Evolutionary conservation across 1,284 basidiomycete genomes (phyloP).

Genomic region (Leccinum fallax): DNA sequence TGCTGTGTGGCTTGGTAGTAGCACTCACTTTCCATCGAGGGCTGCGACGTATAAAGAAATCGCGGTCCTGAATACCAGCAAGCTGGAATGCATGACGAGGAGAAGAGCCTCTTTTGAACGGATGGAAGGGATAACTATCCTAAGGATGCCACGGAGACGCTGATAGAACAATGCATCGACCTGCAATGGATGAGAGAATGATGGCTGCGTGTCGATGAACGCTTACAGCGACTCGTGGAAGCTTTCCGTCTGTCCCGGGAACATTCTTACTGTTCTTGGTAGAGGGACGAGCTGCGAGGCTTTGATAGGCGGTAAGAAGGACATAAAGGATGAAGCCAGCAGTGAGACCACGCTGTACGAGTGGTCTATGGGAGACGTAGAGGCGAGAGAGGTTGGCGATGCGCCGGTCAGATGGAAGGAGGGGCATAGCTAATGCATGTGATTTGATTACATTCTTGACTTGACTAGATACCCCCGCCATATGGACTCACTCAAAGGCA

Average conservation of each 20-base stretch:
- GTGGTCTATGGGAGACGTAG: slow-evolving; percentile 67
- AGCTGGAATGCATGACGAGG: slow-evolving; percentile 83
- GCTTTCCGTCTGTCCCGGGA: slow-evolving; percentile 40
- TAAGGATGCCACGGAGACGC: slow-evolving; percentile 75
- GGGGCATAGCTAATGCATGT: slow-evolving; percentile 20
- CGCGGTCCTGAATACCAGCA: slow-evolving; percentile 88
- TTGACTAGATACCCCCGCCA: slow-evolving; percentile 6
- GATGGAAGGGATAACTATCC: slow-evolving; percentile 88
- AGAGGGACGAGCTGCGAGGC: slow-evolving; percentile 47
- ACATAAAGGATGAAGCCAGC: slow-evolving; percentile 65
- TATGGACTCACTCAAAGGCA: slow-evolving; percentile 32
- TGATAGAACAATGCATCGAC: slow-evolving; percentile 91
- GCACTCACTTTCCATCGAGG: slow-evolving; percentile 84
- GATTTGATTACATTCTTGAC: slow-evolving; percentile 9
- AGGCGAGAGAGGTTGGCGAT: slow-evolving; percentile 47
- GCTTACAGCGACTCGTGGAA: slow-evolving; percentile 67
- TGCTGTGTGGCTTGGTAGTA: not conserved
- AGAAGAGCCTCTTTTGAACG: slow-evolving; percentile 87
- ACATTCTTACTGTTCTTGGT: slow-evolving; percentile 20
- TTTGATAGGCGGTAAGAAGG: slow-evolving; percentile 57
- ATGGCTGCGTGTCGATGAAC: not conserved
- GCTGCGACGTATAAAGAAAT: slow-evolving; percentile 96
- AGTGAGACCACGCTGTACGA: slow-evolving; percentile 70
- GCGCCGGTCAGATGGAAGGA: slow-evolving; percentile 16
- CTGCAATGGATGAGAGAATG: slow-evolving; percentile 38